Evolutionary conservation across 2,329 filamentous ascomycete genomes (phyloP), one percentile per base, ranked within the genome.

Genomic region (Didymella lethalis): DNA sequence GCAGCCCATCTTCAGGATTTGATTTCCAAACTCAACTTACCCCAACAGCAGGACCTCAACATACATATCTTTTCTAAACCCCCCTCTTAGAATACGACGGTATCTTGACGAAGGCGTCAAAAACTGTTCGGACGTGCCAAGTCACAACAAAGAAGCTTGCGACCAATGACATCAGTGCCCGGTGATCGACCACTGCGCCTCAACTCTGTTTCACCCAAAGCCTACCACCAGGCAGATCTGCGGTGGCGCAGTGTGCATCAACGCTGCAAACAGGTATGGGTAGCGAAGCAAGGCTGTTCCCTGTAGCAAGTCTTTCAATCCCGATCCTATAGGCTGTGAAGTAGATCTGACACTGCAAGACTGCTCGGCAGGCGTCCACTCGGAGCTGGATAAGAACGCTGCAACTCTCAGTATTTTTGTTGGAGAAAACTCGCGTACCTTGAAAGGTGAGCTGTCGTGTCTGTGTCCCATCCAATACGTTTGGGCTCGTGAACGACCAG

Each of bases 91-190:
- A 16, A 4, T 6, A 32, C 3, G 12, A 6, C 29, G 3, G 29
- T 11, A 31, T 31, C 29, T 31, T 12, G 12, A 11, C 11, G 8
- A 31, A 31, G 2, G 29, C 12, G 29, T 31, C 8, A 31, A 31
- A 4, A 20, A 38, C n/a, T 16, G 4, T 7, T 11, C 6, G 6
- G 31, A 32, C 18, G 36, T 18, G 36, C 36, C 18, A 40, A 40
- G 36, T 40, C 18, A 28, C 32, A 36, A 36, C 32, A 36, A n/a
- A n/a, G 16, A 29, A 29, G 28, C 28, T 7, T 29, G 11, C 28
- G 11, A 36, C 44, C 36, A 54, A 54, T 54, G 34, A 54, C 44
- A 54, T 48, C 44, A 54, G 36, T 8, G 25, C 7, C 18, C 20
- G 44, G 12, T 20, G 44, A 48, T 43, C 34, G 7, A 25, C 41